Base-by-base conservation (phyloP, 148 eudicot genomes). In the Nepenthes gracilis region DNA sequence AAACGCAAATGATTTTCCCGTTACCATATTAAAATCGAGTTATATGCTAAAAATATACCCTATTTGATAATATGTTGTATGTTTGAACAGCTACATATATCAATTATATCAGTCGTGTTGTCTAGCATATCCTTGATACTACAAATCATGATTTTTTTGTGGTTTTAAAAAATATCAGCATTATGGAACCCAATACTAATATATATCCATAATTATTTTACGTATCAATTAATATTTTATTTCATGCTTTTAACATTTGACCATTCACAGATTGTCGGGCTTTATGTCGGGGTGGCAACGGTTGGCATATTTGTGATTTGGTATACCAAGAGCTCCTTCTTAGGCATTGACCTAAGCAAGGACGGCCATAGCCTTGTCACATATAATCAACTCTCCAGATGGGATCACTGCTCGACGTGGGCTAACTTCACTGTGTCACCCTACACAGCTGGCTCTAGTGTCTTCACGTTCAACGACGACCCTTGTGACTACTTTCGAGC, bases 341-440 rank as follows among this genome's bases (percentile, higher is more conserved):
- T 74, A 11, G 84, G 84, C 38, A 77, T 80, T 43, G 79, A 80
- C 56, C 77, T 80, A 1, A 57, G 72, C 50, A 61, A 68, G 9
- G 84, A 80, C 36, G 84, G 84, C 51, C 84, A 80, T 79, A 65
- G 72, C 45, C 70, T 71, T 6, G 78, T 80, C 37, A 68, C 76
- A 4, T 74, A 77, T 63, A 63, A 77, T 33, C 84, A 80, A 36
- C 84, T 80, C 13, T 36, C 76, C 50, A 59, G 74, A 65, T 80
- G 84, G 84, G 81, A 71, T 7, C 72, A 74, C 32, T 80, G 84
- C 72, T 6, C 55, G 4, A 51, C 78, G 33, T 80, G 81, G 81
- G 54, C 52, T 23, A 68, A 74, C 51, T 80, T 80, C 48, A 57
- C 76, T 0, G 81, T 65, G 2, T 71, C 77, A 6, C 79, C 84